Base-by-base conservation (phyloP, 345 rosid species). In the Sonneratia caseolaris region DNA sequence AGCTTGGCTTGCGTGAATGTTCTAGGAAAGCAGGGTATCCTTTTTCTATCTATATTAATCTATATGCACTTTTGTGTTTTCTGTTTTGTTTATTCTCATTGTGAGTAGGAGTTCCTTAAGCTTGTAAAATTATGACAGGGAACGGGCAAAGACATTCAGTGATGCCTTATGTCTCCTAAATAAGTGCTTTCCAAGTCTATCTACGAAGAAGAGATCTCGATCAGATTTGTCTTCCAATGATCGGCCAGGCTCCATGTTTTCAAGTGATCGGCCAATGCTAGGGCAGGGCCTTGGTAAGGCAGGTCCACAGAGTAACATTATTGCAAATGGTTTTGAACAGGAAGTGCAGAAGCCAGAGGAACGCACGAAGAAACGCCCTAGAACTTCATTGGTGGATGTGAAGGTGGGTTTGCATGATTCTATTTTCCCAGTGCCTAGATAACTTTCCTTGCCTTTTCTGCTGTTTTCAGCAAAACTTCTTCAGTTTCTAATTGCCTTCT, bases 181-280 rank as follows among this genome's bases (percentile, higher is more conserved):
- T 84, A 87, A 92, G 76, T 83, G 80, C 77, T 88, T 92, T 72
- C 91, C 97, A 16, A 82, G 76, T 73, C 66, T 90, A 75, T 86
- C 90, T 64, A 80, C 96, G 68, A 96, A 89, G 89, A 92, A 89
- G 82, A 90, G 98, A 81, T 88, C 96, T 74, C 86, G 97, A 70
- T 79, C 83, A 78, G 99, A 92, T 73, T 80, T 84, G 27, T 85
- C 84, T 82, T 68, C 86, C 73, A 77, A 70, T 84, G 97, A 90
- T 42, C 89, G 90, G 37, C 48, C 87, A 56, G 79, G 80, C 79
- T 71, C 84, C 67, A 71, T 74, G 71, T 74, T 81, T 69, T 84
- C 93, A 64, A 85, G 78, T 76, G 98, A 88, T 71, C 88, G 88
- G 56, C 81, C 88, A 67, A 76, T 81, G 67, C 64, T 75, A 67